Percentiles rank a stretch among this genome's conserved stretches.
These are phyloP conservation scores for Glutinoglossum americanum DNA, from an alignment of 495 filamentous ascomycete species.

Conservation along the genomic window DNA sequence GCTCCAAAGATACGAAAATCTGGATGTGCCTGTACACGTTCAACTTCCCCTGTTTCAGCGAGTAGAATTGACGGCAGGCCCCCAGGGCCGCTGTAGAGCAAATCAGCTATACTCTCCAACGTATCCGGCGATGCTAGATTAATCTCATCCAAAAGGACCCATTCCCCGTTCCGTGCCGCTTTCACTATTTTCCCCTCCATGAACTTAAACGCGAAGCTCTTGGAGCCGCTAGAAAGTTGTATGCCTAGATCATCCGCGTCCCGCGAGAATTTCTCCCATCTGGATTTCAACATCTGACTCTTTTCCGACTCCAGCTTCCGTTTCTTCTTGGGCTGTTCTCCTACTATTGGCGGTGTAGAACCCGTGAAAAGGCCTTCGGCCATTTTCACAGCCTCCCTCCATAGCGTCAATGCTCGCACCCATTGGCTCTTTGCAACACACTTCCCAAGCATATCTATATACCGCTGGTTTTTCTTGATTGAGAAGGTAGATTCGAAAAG, in stretches of 20 bases:
- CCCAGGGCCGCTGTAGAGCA: conserved; percentile 47
- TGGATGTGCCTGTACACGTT: conserved; percentile 71
- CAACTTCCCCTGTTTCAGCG: conserved; percentile 76
- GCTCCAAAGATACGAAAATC: conserved; percentile 93
- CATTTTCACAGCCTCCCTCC: conserved; percentile 73
- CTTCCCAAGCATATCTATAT: conserved; percentile 57
- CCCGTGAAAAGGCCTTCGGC: conserved; percentile 44
- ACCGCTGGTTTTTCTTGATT: conserved; percentile 63
- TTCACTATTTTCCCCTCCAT: conserved; percentile 87
- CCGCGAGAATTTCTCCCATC: conserved; percentile 61
- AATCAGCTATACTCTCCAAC: conserved; percentile 73
- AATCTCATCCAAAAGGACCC: conserved; percentile 96
- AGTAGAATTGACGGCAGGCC: conserved; percentile 60
- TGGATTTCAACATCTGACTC: conserved; percentile 38
- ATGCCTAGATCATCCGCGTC: conserved; percentile 63
- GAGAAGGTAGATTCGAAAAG: conserved; percentile 75
- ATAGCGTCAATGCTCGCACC: conserved; percentile 59
- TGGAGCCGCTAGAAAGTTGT: conserved; percentile 54
- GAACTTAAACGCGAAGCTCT: conserved; percentile 83
- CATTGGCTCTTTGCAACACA: conserved; percentile 64
- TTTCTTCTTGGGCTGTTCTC: conserved; percentile 55
- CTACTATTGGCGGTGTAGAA: conserved; percentile 17
- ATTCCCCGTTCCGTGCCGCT: conserved; percentile 82
- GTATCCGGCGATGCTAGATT: conserved; percentile 91
- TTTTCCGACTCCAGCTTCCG: conserved; percentile 55